Evolutionary conservation across 768 basidiomycete genomes (phyloP).

Genomic region (Crepidotus variabilis): DNA sequence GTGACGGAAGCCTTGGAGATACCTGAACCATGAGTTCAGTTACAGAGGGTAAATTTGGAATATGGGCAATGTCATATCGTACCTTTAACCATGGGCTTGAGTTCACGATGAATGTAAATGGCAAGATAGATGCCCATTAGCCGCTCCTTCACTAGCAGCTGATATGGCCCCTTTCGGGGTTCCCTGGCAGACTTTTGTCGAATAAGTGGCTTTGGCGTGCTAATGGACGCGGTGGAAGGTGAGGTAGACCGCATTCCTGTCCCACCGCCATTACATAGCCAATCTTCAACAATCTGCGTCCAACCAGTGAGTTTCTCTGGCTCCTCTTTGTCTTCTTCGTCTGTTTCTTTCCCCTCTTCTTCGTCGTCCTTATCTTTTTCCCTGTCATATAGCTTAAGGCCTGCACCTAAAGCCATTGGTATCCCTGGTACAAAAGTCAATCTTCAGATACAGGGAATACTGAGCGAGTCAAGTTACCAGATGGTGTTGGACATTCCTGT

Average conservation of each 20-base stretch:
- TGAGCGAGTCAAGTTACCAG: slow-evolving; percentile 38
- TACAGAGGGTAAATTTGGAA: slow-evolving; percentile 4
- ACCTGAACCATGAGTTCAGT: slow-evolving; percentile 43
- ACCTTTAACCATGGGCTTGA: slow-evolving; percentile 64
- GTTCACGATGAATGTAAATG: slow-evolving; percentile 70
- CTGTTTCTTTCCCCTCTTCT: slow-evolving; percentile 28
- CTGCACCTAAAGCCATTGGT: slow-evolving; percentile 75
- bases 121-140: slow-evolving; percentile 87
- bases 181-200: slow-evolving; percentile 40
- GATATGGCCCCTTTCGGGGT: slow-evolving; percentile 67
- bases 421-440: slow-evolving; percentile 42
- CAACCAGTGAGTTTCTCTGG: slow-evolving; percentile 51
- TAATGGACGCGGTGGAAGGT: slow-evolving; percentile 40
- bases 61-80: slow-evolving; percentile 17
- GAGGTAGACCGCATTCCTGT: slow-evolving; percentile 20
- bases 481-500: slow-evolving; percentile 80
- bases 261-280: slow-evolving; percentile 50
- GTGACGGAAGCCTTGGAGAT: slow-evolving; percentile 77
- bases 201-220: slow-evolving; percentile 37
- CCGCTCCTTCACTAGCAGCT: slow-evolving; percentile 82
- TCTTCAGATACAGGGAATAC: background rate
- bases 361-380: slow-evolving; percentile 33
- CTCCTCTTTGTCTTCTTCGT: slow-evolving; percentile 9
- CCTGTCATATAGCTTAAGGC: slow-evolving; percentile 64
- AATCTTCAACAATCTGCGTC: slow-evolving; percentile 75